Evolutionary conservation across 1,139 yeast genomes (phyloP), one percentile per base, ranked within the genome.

Genomic region (Scheffersomyces illinoinensis): DNA sequence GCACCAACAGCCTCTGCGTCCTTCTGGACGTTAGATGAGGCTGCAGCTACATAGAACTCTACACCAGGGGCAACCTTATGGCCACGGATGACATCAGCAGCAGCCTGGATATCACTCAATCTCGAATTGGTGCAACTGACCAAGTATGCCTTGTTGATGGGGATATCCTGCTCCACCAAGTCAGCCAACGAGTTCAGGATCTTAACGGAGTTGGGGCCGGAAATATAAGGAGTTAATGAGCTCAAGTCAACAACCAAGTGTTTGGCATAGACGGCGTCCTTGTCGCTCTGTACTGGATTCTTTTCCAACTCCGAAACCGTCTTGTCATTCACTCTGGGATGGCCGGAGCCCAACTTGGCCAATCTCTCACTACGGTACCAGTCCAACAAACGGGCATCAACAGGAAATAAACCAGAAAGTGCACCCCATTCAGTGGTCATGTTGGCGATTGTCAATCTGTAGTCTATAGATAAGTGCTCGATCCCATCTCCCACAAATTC

Each of bases 371-470:
- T 81, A 14, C 51, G 21, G 77, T 95, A 95, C 88, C 93, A 95
- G 58, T 88, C 79, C 53, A 93, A 75, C 66, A 93, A 80, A 19
- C 87, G 87, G 24, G 85, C 80, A 72, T 95, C 99, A 21, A 95
- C 93, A 5, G 99, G 98, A 85, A 95, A 95, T 61, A 95, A 79
- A 53, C 99, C 99, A 5, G 97, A 90, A 18, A 95, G 81, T 0
- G 99, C 99, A 68, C 99, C 99, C 99, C 99, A 95, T 76, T 95
- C 99, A 51, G 99, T 95, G 56, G 99, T 95, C 99, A 95, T 95
- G 72, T 95, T 95, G 58, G 99, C 99, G 66, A 95, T 93, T 23
- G 99, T 95, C 65, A 95, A 83, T 72, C 99, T 86, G 76, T 91
- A 93, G 74, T 95, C 99, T 52, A 95, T 85, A 1, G 97, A 82